Evolutionary conservation across 495 filamentous ascomycete genomes (phyloP).

Genomic region (Pyrenula aspistea): DNA sequence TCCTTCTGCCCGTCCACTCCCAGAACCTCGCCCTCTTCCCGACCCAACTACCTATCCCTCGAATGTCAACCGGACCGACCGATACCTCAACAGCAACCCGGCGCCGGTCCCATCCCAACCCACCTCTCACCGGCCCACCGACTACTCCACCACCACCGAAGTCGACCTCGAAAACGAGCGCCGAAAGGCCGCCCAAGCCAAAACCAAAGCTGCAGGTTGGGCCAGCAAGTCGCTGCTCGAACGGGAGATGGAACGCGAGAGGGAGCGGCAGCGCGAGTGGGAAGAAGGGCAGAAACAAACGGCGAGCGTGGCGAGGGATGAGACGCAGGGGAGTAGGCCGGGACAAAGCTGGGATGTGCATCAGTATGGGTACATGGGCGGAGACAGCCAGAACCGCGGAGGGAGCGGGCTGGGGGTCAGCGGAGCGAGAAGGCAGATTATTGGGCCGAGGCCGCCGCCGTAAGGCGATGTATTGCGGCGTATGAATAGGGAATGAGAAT

Average conservation of each 20-base stretch:
- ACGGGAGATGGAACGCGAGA: conserved; percentile 91
- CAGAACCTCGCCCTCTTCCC: conserved; percentile 31
- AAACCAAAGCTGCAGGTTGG: conserved; percentile 66
- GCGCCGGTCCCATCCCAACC: conserved; percentile 26
- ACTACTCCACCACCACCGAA: conserved; percentile 53
- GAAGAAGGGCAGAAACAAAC: conserved; percentile 77
- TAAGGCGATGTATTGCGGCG: too few species aligned
- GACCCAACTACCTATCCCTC: conserved; percentile 34
- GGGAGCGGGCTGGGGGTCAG: conserved; percentile 55
- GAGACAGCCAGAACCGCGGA: conserved; percentile 71
- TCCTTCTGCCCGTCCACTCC: conserved; percentile 3
- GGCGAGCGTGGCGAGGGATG: conserved; percentile 35
- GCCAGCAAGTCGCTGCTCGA: conserved; percentile 75
- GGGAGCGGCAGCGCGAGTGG: conserved; percentile 89
- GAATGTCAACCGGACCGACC: conserved; percentile 26
- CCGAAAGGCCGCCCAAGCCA: conserved; percentile 46
- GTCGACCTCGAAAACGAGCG: conserved; percentile 59
- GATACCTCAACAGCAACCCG: conserved; percentile 39
- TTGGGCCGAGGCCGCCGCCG: conserved; percentile 60
- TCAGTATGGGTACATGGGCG: conserved; percentile 79
- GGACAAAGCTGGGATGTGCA: conserved; percentile 68
- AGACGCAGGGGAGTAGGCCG: conserved; percentile 39
- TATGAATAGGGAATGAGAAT: too few species aligned
- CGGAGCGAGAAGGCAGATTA: conserved; percentile 65
- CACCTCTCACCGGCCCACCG: conserved; percentile 28